Evolutionary conservation across 2,329 filamentous ascomycete species (phyloP), one percentile per base, ranked within the genome.

Genomic region (Hypoxylon sp.): DNA sequence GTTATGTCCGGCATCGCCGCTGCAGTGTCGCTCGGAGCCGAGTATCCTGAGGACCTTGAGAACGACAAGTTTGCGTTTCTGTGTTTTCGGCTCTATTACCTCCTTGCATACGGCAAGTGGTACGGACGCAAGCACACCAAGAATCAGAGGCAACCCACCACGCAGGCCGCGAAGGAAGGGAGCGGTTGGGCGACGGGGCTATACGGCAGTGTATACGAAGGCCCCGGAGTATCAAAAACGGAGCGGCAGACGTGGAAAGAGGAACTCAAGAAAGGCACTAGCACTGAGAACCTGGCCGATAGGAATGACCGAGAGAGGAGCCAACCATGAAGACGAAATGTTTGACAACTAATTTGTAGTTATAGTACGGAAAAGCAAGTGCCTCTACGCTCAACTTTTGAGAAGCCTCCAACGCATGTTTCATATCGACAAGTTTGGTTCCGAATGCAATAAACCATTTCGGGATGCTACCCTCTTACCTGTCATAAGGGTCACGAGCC

Each of bases 1-100:
- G 86, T 90, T 63, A 88, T 92, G 69, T 88, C 85, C 36, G 90
- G 90, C 1, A 88, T 92, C 53, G 88, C 89, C 2, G 90, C 90
- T 1, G 90, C 90, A 0, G 89, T 91, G 19, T 87, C 90, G 67
- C 79, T 92, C 11, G 90, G 90, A 1, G 90, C 89, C 0, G 79
- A 80, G 5, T 92, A 92, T 73, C 87, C 87, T 0, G 85, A 84
- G 65, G 88, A 90, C 71, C 74, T 91, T 1, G 88, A 90, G 77
- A 77, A 86, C n/a, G 88, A 90, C 66, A 81, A 80, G 58, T 91
- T 89, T 73, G 86, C 89, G 0, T 82, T 90, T 60, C 72, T 90
- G 64, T 83, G 84, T 51, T 91, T 90, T 73, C 76, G 88, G 46
- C 74, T 90, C 64, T 90, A 90, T 69, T 90, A 90, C 64, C 76